Evolutionary conservation across 768 basidiomycete genomes (phyloP), one percentile per base, ranked within the genome.

Genomic region (Termitomyces sp.): DNA sequence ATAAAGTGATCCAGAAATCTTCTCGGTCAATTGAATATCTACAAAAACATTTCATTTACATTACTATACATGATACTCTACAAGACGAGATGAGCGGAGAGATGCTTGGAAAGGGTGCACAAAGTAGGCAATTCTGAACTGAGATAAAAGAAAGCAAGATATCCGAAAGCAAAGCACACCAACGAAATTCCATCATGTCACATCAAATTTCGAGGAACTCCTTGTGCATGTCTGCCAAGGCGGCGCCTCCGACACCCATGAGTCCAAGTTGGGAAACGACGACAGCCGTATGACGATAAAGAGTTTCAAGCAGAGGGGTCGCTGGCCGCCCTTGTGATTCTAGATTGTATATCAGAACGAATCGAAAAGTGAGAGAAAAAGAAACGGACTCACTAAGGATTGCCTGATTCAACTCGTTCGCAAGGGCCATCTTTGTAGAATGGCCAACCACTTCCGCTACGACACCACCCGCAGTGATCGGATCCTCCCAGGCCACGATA

Each of bases 401-500:
- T 40, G 85, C 89, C 67, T 84, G 79, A 63, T 94, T 94, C 39
- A 94, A 68, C 71, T 91, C 89, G 57, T 82, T 85, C 28, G 88
- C 87, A 54, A 94, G 76, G 35, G 76, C 68, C 52, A 81, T 75
- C 57, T 89, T 76, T 30, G 88, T 83, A 42, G 79, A 81, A 57
- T 84, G 80, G 40, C 90, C 84, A 9, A 83, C 89, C 21, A 90
- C 79, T 59, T 82, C 83, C 19, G 84, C 81, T 16, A 83, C 80
- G 32, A 82, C 78, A 12, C 86, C 86, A 4, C 82, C 83, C 6
- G 80, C 85, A 55, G 79, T 80, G 57, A 82, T 69, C 21, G 90
- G 91, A 67, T 91, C 85, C 42, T 86, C 81, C 67, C 84, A 94
- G 37, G 91, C 89, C 57, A 94, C 81, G 55, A 94, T 84, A 27